These are phyloP conservation scores for Medicago lupulina DNA, from an alignment of 306 rosid species.

Conservation along the genomic window DNA sequence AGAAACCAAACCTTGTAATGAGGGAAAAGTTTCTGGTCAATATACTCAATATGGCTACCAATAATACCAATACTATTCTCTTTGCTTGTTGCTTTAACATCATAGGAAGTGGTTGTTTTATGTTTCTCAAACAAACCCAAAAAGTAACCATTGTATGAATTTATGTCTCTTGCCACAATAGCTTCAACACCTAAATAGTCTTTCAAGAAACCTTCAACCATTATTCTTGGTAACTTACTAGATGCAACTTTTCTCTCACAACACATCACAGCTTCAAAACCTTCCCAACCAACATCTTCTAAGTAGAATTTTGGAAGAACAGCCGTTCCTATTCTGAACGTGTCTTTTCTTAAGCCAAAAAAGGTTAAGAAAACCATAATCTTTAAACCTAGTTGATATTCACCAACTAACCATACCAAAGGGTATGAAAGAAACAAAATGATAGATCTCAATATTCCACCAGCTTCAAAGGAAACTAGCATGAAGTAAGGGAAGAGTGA, in stretches of 20 bases:
- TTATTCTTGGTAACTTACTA: conserved; percentile 63
- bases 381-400: conserved; percentile 53
- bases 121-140: conserved; percentile 60
- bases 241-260: conserved; percentile 56
- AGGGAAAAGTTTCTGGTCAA: conserved; percentile 51
- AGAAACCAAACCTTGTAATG: conserved; percentile 57
- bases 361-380: conserved; percentile 69
- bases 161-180: conserved; percentile 65
- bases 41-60: conserved; percentile 41
- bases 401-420: conserved; percentile 58
- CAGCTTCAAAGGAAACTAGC: conserved; percentile 81
- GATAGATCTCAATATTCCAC: conserved; percentile 61
- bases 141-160: conserved; percentile 59
- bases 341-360: conserved; percentile 56
- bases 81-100: background rate
- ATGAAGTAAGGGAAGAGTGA: conserved; percentile 74
- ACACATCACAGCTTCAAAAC: conserved; percentile 59
- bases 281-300: conserved; percentile 66
- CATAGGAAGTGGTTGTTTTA: conserved; percentile 3
- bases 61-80: conserved; percentile 41
- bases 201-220: conserved; percentile 69
- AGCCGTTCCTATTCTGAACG: conserved; percentile 56
- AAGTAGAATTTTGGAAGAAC: conserved; percentile 74
- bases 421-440: conserved; percentile 63
- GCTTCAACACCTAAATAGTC: conserved; percentile 64